phyloP scores from a whole-genome alignment of 2,329 filamentous ascomycete species.

The Aspergillus ochraceoroseus region DNA sequence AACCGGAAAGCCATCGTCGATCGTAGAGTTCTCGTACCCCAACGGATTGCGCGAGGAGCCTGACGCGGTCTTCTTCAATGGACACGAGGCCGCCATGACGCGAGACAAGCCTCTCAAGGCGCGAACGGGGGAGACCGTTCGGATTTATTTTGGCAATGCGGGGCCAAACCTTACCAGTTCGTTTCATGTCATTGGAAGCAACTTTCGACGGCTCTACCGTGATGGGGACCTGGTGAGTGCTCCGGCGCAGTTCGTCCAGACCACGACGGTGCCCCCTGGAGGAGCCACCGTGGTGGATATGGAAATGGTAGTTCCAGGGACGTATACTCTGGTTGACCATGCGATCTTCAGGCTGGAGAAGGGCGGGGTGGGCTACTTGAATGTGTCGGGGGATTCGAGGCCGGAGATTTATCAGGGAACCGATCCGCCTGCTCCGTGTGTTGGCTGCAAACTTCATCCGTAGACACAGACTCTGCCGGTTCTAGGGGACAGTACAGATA shows the following conservation, averaged over 20 bases:
- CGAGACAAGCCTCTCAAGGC: conserved; percentile 30
- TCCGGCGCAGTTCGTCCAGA: conserved; percentile 26
- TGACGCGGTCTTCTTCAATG: conserved; percentile 33
- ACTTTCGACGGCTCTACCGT: conserved; percentile 30
- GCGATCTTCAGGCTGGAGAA: conserved; percentile 36
- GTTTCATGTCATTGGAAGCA: conserved; percentile 32
- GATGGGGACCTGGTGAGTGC: conserved; percentile 33
- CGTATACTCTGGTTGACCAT: conserved; percentile 34
- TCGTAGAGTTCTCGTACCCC: conserved; percentile 36
- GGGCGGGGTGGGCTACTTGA: conserved; percentile 35
- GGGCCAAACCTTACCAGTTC: conserved; percentile 35
- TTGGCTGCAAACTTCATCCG: no score
- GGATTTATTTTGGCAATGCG: conserved; percentile 37
- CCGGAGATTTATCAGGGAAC: conserved; percentile 32
- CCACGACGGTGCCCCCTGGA: conserved; percentile 28
- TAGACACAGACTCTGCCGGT: no score
- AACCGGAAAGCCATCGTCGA: conserved; percentile 26
- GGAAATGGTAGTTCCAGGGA: conserved; percentile 33
- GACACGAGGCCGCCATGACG: conserved; percentile 31
- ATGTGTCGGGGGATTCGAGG: conserved; percentile 29
- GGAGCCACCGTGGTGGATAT: conserved; percentile 30
- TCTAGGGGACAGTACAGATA: no score
- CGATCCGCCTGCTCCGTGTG: no score
- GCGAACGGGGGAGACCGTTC: conserved; percentile 27
- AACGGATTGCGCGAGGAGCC: conserved; percentile 33